Evolutionary conservation across 2,329 filamentous ascomycete species (phyloP), one percentile per base, ranked within the genome.

Genomic region (Aspergillus pseudoterreus): DNA sequence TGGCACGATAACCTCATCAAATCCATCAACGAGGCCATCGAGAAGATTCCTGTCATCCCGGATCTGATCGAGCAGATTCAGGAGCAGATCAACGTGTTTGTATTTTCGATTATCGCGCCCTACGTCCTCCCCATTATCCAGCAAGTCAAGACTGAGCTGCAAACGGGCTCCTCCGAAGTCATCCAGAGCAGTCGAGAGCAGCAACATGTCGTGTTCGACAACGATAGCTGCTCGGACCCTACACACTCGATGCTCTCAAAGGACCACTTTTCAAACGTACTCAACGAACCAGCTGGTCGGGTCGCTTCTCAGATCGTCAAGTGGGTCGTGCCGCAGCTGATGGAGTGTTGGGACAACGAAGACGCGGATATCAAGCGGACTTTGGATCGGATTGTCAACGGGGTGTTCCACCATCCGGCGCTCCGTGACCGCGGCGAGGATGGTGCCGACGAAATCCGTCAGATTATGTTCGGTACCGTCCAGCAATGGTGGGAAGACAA

Each of bases 181-280:
- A 95, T 96, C 57, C 79, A 89, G 63, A 91, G 86, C 75, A 92
- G 88, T 68, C 81, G 86, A 69, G 82, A 86, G 47, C 87, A 95
- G 75, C 91, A 96, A 74, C 84, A 88, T 63, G 81, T 95, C 59
- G 90, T 96, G 45, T 96, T 96, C 71, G 74, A 88, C 42, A 85
- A 96, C 58, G 86, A 95, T 64, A 56, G 81, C 47, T 87, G 77
- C 56, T 84, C 83, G 17, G 87, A 96, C 64, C 92, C 92, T 0
- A 96, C 92, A 1, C 92, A 96, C 75, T 95, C 90, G 17, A 96
- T 96, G 92, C 77, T 96, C 47, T 91, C 90, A 53, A 96, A 96
- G 75, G 92, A 96, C 64, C 92, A 96, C 72, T 96, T 96, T 71
- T 88, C 87, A 57, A 95, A 95, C 65, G 78, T 92, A 30, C 80